Evolutionary conservation across 805 yeast genomes (phyloP).

Genomic region (Nakazawaea laoshanensis): DNA sequence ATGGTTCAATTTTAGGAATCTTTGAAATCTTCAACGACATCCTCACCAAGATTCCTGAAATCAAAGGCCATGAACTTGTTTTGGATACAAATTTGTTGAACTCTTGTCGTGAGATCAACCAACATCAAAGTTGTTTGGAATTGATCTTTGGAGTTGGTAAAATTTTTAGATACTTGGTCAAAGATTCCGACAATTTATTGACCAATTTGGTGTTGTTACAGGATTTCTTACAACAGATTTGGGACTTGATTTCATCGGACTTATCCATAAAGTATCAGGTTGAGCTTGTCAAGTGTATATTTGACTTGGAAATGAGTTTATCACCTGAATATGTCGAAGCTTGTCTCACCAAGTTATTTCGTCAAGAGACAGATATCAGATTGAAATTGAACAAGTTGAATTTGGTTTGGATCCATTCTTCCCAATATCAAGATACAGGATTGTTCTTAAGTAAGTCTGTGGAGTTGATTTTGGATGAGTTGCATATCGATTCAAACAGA

Average conservation of each 20-base stretch:
- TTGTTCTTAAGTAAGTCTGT: constrained; percentile 43
- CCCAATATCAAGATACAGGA: constrained; percentile 31
- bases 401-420: constrained; percentile 68
- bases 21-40: constrained; percentile 27
- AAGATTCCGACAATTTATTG: constrained; percentile 11
- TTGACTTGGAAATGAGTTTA: constrained; percentile 47
- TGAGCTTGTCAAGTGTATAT: constrained; percentile 59
- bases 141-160: constrained; percentile 35
- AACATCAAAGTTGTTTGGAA: constrained; percentile 10
- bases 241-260: constrained; percentile 34
- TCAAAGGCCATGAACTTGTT: constrained; percentile 10
- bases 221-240: constrained; percentile 35
- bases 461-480: constrained; percentile 58
- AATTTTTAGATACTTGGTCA: constrained; percentile 27
- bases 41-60: constrained; percentile 38
- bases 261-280: constrained; percentile 52
- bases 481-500: constrained; percentile 24
- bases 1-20: constrained; percentile 20
- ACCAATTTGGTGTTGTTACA: constrained; percentile 32
- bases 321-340: constrained; percentile 61
- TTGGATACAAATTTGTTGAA: neutral
- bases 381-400: constrained; percentile 47
- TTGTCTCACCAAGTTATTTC: constrained; percentile 49
- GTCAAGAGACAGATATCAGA: constrained; percentile 27
- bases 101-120: neutral